Percentiles rank a stretch among this genome's conserved stretches.
Conservation (phyloP, 1,139 yeast species). For the Chernovozyma sophiae-reginae region DNA sequence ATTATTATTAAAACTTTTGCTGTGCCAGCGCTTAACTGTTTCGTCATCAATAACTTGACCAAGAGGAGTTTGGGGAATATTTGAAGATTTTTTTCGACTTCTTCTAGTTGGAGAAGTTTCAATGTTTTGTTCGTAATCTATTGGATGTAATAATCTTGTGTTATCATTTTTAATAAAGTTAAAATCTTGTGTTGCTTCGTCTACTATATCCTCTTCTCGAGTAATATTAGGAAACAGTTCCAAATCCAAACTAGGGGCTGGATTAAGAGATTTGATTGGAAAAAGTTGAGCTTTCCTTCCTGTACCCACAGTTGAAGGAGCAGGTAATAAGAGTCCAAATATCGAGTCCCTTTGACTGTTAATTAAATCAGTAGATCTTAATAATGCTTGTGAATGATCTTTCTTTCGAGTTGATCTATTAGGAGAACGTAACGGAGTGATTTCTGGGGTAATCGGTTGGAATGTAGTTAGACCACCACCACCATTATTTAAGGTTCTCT, state of each 20-base stretch:
- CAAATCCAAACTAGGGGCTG: conserved; percentile 14
- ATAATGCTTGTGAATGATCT: conserved; percentile 13
- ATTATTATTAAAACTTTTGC: conserved; percentile 22
- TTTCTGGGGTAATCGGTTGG: conserved; percentile 31
- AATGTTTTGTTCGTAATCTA: background rate
- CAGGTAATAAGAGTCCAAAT: conserved; percentile 34
- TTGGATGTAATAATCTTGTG: conserved; percentile 1
- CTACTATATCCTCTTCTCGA: conserved; percentile 13
- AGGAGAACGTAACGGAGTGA: conserved; percentile 34
- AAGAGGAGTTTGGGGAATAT: conserved; percentile 25
- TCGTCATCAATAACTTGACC: conserved; percentile 33
- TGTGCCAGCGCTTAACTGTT: conserved; percentile 36
- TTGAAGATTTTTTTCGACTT: conserved; percentile 1
- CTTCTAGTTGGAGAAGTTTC: conserved; percentile 6
- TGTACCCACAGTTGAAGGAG: conserved; percentile 40
- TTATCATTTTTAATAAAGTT: conserved; percentile 6
- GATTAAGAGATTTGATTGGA: conserved; percentile 10
- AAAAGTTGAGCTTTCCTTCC: conserved; percentile 23
- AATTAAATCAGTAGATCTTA: conserved; percentile 3
- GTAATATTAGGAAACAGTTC: conserved; percentile 14
- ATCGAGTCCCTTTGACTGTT: conserved; percentile 7
- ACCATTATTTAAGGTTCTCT: background rate
- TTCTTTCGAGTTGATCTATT: conserved; percentile 12
- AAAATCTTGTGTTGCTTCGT: background rate
- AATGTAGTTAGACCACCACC: background rate